Evolutionary conservation across 2,329 filamentous ascomycete genomes (phyloP), one percentile per base, ranked within the genome.

Genomic region (Chrysosporium keratinophilum): DNA sequence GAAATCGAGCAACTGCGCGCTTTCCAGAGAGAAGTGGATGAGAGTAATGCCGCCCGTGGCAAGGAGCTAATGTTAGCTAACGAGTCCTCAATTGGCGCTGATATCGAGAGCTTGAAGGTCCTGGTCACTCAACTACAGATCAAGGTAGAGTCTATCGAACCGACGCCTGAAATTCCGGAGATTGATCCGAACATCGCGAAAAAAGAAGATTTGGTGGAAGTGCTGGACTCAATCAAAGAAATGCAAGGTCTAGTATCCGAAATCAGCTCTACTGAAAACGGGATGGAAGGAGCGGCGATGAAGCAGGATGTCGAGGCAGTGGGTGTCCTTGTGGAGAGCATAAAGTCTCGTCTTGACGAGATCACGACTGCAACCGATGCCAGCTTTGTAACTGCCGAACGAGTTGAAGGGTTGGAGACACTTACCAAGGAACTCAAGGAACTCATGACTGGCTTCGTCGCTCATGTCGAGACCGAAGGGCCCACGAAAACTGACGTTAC

Each of bases 231-330:
- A 3, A 62, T 77, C 19, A 65, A 68, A 39, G 72, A 74, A 48
- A 67, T 90, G 14, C 80, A 85, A 56, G 77, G 76, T 10, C 76
- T 78, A 7, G 74, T 87, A n/a, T 71, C 76, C 54, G 72, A 72
- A 23, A 65, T 80, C 56, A 63, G 76, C 61, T 62, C 76, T 60
- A 58, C 50, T 28, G 56, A 57, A 39, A 37, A 39, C 11, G 50
- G 47, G 5, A 58, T 60, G 10, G 65, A 71, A 12, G 81, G 82
- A 37, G 67, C 76, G 1, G 83, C 85, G 5, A 82, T 77, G 33
- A 87, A 87, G 65, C 88, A 95, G 60, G 90, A 97, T 61, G 87
- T 90, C 0, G 82, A 91, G 57, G 88, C 88, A 10, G 90, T 97
- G 55, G 91, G 96, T 68, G 94, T 86, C 0, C 82, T 97, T 47